Conservation (phyloP, 148 eudicot species). For the Dianthus caryophyllus region DNA sequence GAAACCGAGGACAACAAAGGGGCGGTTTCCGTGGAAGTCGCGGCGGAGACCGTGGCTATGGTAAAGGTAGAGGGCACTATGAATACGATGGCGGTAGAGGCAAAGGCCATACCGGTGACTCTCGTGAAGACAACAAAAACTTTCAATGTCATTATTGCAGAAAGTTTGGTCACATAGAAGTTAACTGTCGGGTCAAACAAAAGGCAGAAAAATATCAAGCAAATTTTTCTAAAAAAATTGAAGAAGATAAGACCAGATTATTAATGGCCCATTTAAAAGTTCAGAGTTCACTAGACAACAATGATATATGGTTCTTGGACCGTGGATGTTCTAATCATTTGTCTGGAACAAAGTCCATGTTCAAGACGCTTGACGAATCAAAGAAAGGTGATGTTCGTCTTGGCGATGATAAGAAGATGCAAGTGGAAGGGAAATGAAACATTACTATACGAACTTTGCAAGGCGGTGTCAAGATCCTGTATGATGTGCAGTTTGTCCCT, state of each 20-base stretch:
- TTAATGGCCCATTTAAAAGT: constrained; percentile 1
- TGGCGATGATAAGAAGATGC: constrained; percentile 17
- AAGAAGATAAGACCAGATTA: constrained; percentile 12
- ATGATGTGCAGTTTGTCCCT: constrained; percentile 17
- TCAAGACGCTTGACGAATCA: constrained; percentile 18
- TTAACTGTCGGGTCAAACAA: not conserved
- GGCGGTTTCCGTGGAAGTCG: not conserved
- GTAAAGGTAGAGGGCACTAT: too few species aligned
- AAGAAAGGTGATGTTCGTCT: constrained; percentile 14
- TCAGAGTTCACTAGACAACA: not conserved
- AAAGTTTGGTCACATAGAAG: constrained; percentile 1
- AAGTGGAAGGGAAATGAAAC: constrained; percentile 25
- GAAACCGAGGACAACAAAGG: not conserved
- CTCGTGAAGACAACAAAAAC: not conserved
- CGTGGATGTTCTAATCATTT: too few species aligned
- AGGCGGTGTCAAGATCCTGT: constrained; percentile 21
- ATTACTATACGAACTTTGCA: constrained; percentile 11
- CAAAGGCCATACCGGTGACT: not conserved
- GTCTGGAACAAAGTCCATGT: constrained; percentile 10
- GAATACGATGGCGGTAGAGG: too few species aligned
- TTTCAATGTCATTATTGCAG: constrained; percentile 5
- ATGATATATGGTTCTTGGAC: constrained; percentile 26
- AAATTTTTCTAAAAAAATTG: not conserved
- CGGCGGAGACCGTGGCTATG: not conserved
- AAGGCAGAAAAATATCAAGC: constrained; percentile 1